Percentiles rank a stretch among this genome's conserved stretches.
phyloP scores from a whole-genome alignment of 2,329 filamentous ascomycete genomes.

The Chalara sp. region DNA sequence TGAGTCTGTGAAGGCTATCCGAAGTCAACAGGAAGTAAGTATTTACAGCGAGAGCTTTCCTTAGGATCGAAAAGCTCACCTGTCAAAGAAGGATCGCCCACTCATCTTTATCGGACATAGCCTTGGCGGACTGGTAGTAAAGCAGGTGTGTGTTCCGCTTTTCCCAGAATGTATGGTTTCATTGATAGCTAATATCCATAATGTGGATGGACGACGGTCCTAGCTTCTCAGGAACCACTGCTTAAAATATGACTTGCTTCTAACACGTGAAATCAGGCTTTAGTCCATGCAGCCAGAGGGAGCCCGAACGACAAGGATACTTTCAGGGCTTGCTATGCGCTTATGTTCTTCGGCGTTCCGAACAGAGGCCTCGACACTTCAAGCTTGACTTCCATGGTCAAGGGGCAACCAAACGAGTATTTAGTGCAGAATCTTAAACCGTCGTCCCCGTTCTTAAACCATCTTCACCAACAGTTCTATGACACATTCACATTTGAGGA shows the following conservation, averaged over 20 bases:
- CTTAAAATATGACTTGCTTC: neutral
- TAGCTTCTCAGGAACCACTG: too few relatives aligned
- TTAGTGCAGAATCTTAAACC: neutral
- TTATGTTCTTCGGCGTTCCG: slow-evolving; percentile 17
- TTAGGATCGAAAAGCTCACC: neutral
- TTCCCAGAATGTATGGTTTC: too few relatives aligned
- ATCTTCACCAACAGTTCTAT: neutral
- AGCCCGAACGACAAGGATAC: neutral
- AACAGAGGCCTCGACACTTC: slow-evolving; percentile 13
- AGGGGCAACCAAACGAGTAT: slow-evolving; percentile 9
- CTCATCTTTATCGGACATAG: neutral
- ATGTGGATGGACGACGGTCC: too few relatives aligned
- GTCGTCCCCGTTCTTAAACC: neutral
- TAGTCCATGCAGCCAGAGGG: neutral
- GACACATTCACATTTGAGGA: neutral
- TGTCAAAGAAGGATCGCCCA: neutral
- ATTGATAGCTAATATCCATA: too few relatives aligned
- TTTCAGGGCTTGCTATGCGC: slow-evolving; percentile 4
- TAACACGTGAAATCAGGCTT: neutral
- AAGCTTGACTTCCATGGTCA: slow-evolving; percentile 10
- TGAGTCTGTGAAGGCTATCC: neutral
- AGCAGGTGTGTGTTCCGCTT: slow-evolving; percentile 1
- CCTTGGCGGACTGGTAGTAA: slow-evolving; percentile 6
- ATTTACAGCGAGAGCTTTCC: too few relatives aligned
- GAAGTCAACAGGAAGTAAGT: neutral